A percentile compares a stretch with the other conserved stretches of the same genome.
These are phyloP conservation scores for Bidens hawaiensis DNA, from an alignment of 140 eudicot species.

Conservation along the genomic window DNA sequence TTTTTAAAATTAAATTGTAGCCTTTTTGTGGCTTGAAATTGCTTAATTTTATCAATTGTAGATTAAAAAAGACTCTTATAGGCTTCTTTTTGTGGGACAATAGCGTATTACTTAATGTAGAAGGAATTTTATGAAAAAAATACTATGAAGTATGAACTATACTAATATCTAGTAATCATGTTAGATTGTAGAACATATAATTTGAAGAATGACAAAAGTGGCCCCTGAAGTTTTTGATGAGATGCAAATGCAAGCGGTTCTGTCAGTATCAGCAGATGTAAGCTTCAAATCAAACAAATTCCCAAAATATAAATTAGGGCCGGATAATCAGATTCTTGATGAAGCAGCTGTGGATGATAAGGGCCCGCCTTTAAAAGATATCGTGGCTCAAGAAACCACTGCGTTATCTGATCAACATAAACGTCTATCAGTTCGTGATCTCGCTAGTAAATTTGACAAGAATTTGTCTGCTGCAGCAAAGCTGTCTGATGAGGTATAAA, in stretches of 20 bases:
- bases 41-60: constrained; percentile 3
- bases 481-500: constrained; percentile 66
- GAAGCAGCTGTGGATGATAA: constrained; percentile 54
- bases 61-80: background rate
- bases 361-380: constrained; percentile 81
- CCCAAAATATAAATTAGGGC: constrained; percentile 85
- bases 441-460: constrained; percentile 93
- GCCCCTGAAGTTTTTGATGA: constrained; percentile 70
- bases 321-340: constrained; percentile 72
- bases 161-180: constrained; percentile 1
- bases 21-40: constrained; percentile 5
- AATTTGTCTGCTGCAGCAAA: constrained; percentile 89
- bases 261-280: constrained; percentile 76
- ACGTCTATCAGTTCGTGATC: constrained; percentile 98
- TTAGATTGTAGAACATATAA: constrained; percentile 22
- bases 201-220: constrained; percentile 70
- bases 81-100: constrained; percentile 5
- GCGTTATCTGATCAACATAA: constrained; percentile 79
- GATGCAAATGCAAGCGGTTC: constrained; percentile 43
- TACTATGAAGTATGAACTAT: no score
- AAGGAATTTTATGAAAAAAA: no score
- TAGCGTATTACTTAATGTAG: constrained; percentile 11
- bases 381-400: constrained; percentile 65
- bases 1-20: background rate
- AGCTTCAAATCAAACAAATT: constrained; percentile 68